Base-by-base conservation (phyloP, 805 yeast species). In the Pichia cabralensis region DNA sequence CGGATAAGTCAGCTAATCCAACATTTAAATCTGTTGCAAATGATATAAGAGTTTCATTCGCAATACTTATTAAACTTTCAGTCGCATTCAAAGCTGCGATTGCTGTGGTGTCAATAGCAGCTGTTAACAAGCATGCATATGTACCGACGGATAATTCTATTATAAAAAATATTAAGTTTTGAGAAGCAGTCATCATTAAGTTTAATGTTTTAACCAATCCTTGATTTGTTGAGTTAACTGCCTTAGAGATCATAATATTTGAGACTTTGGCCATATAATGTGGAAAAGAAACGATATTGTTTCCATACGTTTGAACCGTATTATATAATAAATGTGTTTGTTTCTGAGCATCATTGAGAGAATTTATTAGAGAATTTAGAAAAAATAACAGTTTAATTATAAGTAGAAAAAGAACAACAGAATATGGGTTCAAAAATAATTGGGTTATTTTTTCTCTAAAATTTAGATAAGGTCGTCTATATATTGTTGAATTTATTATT, bases 91-190 rank as follows among this genome's bases (percentile, higher is more conserved):
- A 53, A 0, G 94, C 94, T 21, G 76, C 73, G 44, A 74, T 75
- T 2, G 77, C 79, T 0, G 82, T 69, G 3, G 88, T 83, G 47
- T 74, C 77, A 6, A 88, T 63, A 0, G 86, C 73, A 5, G 92
- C 77, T 0, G 81, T 73, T 11, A 85, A 53, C 11, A 92, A 61
- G 55, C 98, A 92, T 0, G 80, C 78, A 55, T 83, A 84, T 0
- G 97, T 92, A 0, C 96, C 97, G 2, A 86, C 55, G 31, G 80
- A 71, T 43, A 89, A 47, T 22, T 86, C 85, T 8, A 89, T 58
- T 7, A 74, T 60, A 49, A 89, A 83, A 4, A 73, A 49, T 1
- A 83, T 51, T 26, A 86, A 42, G 27, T 67, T 64, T 45, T 81
- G 78, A 7, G 77, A 59, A 0, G 75, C 79, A 1, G 73, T 68